Percentiles rank a stretch among this genome's conserved stretches.
Evolutionary conservation across 192 early-diverging fungal genomes (phyloP).

Genomic region (Coemansia sp.): DNA sequence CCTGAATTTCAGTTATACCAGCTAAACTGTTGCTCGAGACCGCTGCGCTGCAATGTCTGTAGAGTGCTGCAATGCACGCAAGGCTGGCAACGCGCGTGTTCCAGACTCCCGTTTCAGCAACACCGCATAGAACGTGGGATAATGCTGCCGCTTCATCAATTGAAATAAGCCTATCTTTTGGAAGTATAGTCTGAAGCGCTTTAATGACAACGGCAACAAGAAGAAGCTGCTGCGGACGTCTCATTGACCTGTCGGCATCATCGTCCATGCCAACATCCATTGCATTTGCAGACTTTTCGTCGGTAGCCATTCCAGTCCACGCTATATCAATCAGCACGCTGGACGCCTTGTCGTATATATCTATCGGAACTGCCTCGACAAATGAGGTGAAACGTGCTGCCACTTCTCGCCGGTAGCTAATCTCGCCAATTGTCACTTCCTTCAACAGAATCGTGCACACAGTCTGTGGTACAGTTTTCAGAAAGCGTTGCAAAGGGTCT

Average conservation of each 20-base stretch:
- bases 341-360: slow-evolving; percentile 20
- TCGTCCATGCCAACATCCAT: slow-evolving; percentile 19
- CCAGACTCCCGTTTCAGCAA: slow-evolving; percentile 75
- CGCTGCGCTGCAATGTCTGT: slow-evolving; percentile 24
- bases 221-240: slow-evolving; percentile 39
- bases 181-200: slow-evolving; percentile 25
- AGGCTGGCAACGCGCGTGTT: slow-evolving; percentile 76
- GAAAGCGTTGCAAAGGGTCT: neutral
- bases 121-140: slow-evolving; percentile 46
- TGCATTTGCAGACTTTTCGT: neutral
- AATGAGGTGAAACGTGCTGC: slow-evolving; percentile 26
- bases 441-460: slow-evolving; percentile 32
- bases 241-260: slow-evolving; percentile 25
- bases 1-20: neutral
- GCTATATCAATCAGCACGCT: slow-evolving; percentile 18
- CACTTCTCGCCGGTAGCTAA: slow-evolving; percentile 27
- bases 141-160: slow-evolving; percentile 53
- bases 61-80: slow-evolving; percentile 62
- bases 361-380: slow-evolving; percentile 13
- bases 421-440: slow-evolving; percentile 26
- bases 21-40: neutral
- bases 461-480: neutral
- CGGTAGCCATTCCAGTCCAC: neutral
- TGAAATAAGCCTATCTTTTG: slow-evolving; percentile 15
- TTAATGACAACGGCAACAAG: slow-evolving; percentile 36